Evolutionary conservation across 2,329 filamentous ascomycete species (phyloP).

Genomic region (Paraphaeosphaeria sporulosa): DNA sequence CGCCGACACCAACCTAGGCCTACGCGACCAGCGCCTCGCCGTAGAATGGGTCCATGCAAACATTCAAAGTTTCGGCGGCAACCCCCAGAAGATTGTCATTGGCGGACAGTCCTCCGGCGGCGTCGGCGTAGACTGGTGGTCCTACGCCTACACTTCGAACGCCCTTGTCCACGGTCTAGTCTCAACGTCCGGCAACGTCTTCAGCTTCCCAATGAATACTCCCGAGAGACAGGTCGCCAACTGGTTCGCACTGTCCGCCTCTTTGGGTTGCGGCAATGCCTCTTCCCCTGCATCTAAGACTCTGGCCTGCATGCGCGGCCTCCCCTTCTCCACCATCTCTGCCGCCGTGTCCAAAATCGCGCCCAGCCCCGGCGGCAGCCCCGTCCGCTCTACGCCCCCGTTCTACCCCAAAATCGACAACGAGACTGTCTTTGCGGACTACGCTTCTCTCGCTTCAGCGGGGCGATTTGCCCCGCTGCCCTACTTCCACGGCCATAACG

Average conservation of each 20-base stretch:
- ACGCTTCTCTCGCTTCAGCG: constrained; percentile 29
- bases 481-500: constrained; percentile 31
- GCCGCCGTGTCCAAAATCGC: background rate
- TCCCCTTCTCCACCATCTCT: constrained; percentile 29
- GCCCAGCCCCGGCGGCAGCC: constrained; percentile 7
- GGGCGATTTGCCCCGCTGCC: constrained; percentile 37
- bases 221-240: constrained; percentile 18
- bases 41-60: constrained; percentile 53
- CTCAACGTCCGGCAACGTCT: constrained; percentile 55
- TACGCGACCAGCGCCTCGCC: constrained; percentile 38
- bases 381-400: constrained; percentile 1
- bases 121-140: constrained; percentile 57
- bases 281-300: constrained; percentile 33
- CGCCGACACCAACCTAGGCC: constrained; percentile 43
- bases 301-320: constrained; percentile 48
- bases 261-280: constrained; percentile 45
- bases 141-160: constrained; percentile 57
- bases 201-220: constrained; percentile 35
- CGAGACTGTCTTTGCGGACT: constrained; percentile 39
- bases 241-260: constrained; percentile 49
- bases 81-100: constrained; percentile 49
- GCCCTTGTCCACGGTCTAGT: constrained; percentile 60
- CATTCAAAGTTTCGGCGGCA: constrained; percentile 51
- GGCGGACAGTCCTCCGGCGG: constrained; percentile 51
- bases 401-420: constrained; percentile 45